These are phyloP conservation scores for Tuber calosporum DNA, from an alignment of 495 filamentous ascomycete genomes.

Conservation along the genomic window DNA sequence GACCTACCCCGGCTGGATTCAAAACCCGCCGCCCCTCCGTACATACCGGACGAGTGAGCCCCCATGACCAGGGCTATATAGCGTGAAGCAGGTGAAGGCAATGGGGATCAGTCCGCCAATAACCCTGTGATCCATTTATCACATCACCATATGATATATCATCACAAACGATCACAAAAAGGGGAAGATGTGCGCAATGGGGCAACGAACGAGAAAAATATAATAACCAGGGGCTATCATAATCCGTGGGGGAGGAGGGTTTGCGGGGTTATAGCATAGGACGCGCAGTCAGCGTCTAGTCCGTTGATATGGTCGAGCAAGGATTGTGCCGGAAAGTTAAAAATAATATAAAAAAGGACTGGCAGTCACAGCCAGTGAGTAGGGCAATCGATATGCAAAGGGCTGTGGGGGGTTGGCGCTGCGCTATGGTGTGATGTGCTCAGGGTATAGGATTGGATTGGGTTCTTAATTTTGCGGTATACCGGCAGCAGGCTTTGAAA, in stretches of 20 bases:
- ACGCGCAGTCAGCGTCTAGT: not conserved
- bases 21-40: not conserved
- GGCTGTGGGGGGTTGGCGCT: not conserved
- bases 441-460: not conserved
- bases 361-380: not conserved
- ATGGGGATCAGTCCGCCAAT: not conserved
- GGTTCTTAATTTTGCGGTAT: not conserved
- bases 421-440: not conserved
- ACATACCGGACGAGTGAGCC: not conserved
- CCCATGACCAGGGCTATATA: not conserved
- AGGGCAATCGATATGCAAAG: not conserved
- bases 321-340: not conserved
- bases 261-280: not conserved
- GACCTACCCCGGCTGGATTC: not conserved
- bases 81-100: not conserved
- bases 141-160: not conserved
- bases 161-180: not conserved
- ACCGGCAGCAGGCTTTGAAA: not conserved
- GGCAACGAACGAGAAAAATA: not conserved
- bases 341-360: not conserved
- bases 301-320: not conserved
- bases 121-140: not conserved
- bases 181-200: not conserved
- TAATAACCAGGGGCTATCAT: not conserved
- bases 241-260: not conserved